Evolutionary conservation across 2,329 filamentous ascomycete genomes (phyloP).

Genomic region (Neofusicoccum ribis): DNA sequence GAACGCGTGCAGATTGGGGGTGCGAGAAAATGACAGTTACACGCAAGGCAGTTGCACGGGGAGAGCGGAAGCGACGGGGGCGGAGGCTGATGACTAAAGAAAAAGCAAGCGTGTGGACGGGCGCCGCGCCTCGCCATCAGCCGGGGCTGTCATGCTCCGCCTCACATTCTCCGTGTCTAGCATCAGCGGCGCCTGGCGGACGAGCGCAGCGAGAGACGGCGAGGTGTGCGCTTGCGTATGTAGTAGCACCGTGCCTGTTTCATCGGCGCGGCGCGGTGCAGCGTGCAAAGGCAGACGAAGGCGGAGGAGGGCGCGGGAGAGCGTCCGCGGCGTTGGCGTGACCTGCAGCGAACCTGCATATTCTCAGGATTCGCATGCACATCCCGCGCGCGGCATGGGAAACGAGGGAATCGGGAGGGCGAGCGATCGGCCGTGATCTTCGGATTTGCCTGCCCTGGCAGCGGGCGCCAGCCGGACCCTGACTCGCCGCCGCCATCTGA

Average conservation of each 20-base stretch:
- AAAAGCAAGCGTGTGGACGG: background rate
- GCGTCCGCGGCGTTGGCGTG: background rate
- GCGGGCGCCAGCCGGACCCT: background rate
- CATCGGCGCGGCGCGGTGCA: background rate
- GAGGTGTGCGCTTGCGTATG: background rate
- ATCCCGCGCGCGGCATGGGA: background rate
- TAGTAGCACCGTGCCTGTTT: conserved; percentile 10
- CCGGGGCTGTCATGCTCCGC: conserved; percentile 15
- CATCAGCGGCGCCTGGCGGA: background rate
- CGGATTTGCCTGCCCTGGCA: no score
- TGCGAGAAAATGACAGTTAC: background rate
- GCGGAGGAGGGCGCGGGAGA: background rate
- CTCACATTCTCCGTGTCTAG: background rate
- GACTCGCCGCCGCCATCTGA: conserved; percentile 11
- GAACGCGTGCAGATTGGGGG: background rate
- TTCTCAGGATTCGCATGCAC: background rate
- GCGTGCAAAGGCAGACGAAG: background rate
- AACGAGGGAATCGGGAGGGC: background rate
- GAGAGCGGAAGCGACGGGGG: background rate
- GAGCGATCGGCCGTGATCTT: background rate
- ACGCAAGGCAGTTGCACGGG: background rate
- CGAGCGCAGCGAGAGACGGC: background rate
- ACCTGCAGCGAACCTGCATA: conserved; percentile 1
- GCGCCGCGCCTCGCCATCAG: conserved; percentile 1
- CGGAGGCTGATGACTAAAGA: background rate